Conservation (phyloP, 2,329 filamentous ascomycete species). For the Fusarium coicis region DNA sequence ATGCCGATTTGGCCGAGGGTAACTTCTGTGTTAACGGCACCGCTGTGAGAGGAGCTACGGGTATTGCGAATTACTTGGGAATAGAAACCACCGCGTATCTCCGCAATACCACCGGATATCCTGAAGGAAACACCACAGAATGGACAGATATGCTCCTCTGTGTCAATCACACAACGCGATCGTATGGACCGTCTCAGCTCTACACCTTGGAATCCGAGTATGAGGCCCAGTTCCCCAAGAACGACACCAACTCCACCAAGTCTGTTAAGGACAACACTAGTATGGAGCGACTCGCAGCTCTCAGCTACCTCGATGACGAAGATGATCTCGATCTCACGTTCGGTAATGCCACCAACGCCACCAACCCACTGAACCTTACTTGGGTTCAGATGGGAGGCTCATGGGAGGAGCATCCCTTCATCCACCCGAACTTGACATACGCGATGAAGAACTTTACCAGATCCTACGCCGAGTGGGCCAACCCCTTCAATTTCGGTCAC, state of each 20-base stretch:
- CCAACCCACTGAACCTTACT: slow-evolving; percentile 46
- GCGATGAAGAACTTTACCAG: slow-evolving; percentile 53
- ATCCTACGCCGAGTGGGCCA: slow-evolving; percentile 53
- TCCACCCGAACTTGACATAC: slow-evolving; percentile 52
- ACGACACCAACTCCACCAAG: slow-evolving; percentile 24
- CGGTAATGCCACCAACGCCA: slow-evolving; percentile 37
- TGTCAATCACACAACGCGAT: slow-evolving; percentile 46
- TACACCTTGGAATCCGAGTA: slow-evolving; percentile 42
- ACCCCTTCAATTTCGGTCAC: slow-evolving; percentile 54
- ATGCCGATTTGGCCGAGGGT: slow-evolving; percentile 28
- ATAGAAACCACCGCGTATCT: slow-evolving; percentile 45
- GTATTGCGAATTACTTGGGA: slow-evolving; percentile 45
- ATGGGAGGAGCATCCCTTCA: slow-evolving; percentile 55
- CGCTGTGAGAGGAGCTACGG: slow-evolving; percentile 41
- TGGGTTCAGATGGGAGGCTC: slow-evolving; percentile 54
- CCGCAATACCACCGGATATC: slow-evolving; percentile 41
- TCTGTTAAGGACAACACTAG: neutral
- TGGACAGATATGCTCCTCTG: slow-evolving; percentile 48
- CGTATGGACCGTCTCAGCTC: slow-evolving; percentile 45
- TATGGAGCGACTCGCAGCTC: slow-evolving; percentile 4
- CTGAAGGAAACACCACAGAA: slow-evolving; percentile 36
- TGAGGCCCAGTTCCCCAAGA: slow-evolving; percentile 26
- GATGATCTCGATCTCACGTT: slow-evolving; percentile 4
- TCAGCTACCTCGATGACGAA: slow-evolving; percentile 2
- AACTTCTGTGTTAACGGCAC: slow-evolving; percentile 46